Evolutionary conservation across 371 early-diverging fungal genomes (phyloP).

Genomic region (Apophysomyces ossiformis): DNA sequence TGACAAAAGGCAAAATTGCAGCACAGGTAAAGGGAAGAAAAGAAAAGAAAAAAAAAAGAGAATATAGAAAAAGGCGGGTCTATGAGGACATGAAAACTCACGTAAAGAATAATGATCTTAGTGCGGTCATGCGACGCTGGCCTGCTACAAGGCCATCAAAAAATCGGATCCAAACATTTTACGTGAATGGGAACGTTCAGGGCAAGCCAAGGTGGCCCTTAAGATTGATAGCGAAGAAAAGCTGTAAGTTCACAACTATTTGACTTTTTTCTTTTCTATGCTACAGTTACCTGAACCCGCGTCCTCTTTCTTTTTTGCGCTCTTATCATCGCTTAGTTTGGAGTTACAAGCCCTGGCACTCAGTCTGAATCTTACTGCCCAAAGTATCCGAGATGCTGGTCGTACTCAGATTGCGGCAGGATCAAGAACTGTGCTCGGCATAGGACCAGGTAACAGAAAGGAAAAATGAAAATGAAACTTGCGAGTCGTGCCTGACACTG

Average conservation of each 20-base stretch:
- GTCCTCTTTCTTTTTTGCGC: neutral
- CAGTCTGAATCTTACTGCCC: constrained; percentile 73
- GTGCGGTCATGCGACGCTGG: constrained; percentile 95
- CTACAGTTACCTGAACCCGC: too few relatives aligned
- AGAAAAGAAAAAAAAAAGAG: neutral
- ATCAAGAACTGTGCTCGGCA: constrained; percentile 93
- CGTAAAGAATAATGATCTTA: constrained; percentile 20
- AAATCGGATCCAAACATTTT: constrained; percentile 63
- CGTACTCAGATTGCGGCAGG: constrained; percentile 97
- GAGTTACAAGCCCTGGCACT: constrained; percentile 75
- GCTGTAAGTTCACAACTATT: constrained; percentile 52
- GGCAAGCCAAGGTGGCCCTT: constrained; percentile 89
- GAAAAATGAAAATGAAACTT: neutral
- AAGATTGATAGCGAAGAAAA: constrained; percentile 81
- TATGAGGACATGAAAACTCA: too few relatives aligned
- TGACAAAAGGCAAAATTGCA: constrained; percentile 96
- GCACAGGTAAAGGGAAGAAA: constrained; percentile 68
- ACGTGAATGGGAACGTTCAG: constrained; percentile 75
- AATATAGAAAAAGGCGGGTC: too few relatives aligned
- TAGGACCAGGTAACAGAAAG: constrained; percentile 84
- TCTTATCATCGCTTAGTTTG: constrained; percentile 50
- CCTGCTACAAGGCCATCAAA: constrained; percentile 75
- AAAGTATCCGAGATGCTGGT: constrained; percentile 94
- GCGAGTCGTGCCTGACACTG: neutral
- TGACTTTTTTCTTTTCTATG: too few relatives aligned